These are phyloP conservation scores for Exophiala sp. DNA, from an alignment of 2,329 filamentous ascomycete species.

Conservation along the genomic window DNA sequence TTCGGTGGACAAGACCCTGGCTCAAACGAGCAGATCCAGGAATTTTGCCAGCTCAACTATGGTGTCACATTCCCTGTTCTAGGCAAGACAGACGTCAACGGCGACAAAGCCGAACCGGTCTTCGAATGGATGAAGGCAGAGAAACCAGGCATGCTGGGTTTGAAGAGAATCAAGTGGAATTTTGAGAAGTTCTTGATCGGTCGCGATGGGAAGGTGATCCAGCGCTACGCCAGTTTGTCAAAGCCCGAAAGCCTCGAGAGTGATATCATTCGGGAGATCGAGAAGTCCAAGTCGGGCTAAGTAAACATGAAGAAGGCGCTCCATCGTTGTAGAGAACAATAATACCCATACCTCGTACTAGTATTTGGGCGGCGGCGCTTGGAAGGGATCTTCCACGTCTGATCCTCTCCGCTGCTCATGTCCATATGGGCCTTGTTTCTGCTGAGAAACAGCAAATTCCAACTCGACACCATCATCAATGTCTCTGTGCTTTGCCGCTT, in stretches of 20 bases:
- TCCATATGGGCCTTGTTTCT: slow-evolving; percentile 1
- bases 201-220: slow-evolving; percentile 78
- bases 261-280: slow-evolving; percentile 70
- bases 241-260: slow-evolving; percentile 80
- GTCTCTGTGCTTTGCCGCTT: slow-evolving; percentile 12
- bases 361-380: slow-evolving; percentile 10
- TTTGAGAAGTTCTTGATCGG: slow-evolving; percentile 97
- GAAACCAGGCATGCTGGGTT: slow-evolving; percentile 77
- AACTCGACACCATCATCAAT: slow-evolving; percentile 18
- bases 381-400: slow-evolving; percentile 5
- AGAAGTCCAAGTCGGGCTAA: slow-evolving; percentile 47
- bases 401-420: neutral
- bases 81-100: slow-evolving; percentile 92
- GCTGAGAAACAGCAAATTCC: slow-evolving; percentile 1
- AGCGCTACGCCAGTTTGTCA: slow-evolving; percentile 80
- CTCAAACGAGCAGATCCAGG: slow-evolving; percentile 73
- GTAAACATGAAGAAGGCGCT: neutral
- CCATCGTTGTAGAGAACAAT: neutral
- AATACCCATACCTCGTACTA: neutral
- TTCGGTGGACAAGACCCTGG: slow-evolving; percentile 90
- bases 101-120: slow-evolving; percentile 71
- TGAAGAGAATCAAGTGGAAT: slow-evolving; percentile 96
- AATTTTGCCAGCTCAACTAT: slow-evolving; percentile 90
- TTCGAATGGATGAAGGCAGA: slow-evolving; percentile 70
- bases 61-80: slow-evolving; percentile 88